Evolutionary conservation across 129 eudicot genomes (phyloP), one percentile per base, ranked within the genome.

Genomic region (Centella asiatica): DNA sequence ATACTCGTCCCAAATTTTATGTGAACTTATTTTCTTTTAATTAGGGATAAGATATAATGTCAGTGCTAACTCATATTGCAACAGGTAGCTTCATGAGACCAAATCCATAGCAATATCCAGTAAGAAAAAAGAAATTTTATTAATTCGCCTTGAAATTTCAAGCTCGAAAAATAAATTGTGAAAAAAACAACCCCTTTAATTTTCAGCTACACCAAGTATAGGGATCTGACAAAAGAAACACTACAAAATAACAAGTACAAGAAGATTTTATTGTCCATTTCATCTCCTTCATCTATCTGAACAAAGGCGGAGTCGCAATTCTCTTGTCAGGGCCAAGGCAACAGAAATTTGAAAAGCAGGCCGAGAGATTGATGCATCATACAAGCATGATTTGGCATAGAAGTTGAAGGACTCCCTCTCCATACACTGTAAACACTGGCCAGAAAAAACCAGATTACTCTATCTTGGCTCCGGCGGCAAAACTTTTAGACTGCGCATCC

Each of bases 401-500:
- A 11, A 29, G 42, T 56, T 15, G 7, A 17, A 6, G 18, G 44
- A 32, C 42, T 29, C 32, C 32, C 51, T 32, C n/a, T 34, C 25
- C 11, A 18, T 13, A 13, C 27, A 27, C 17, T 19, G 32, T 17
- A 24, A 37, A 60, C 29, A 39, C 48, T 39, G 12, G 65, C 65
- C 37, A 59, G 28, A 60, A 56, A 32, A 56, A 29, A 0, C 57
- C 36, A 22, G 36, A 58, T 47, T n/a, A 42, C 63, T 36, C 71
- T 71, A 85, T 68, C 85, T 89, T n/a, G 95, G 88, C 56, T 87
- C 96, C 0, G 99, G 99, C 59, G 96, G 88, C 75, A 78, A 73
- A 29, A 92, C 86, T 78, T 87, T 92, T 72, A 92, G 80, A 45
- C 86, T 74, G 1, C 87, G 84, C 96, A 87, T 87, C 99, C 96